A percentile compares a stretch with the other conserved stretches of the same genome.
These are phyloP conservation scores for Cryphonectria carpinicola DNA, from an alignment of 2,329 filamentous ascomycete genomes.

Conservation along the genomic window DNA sequence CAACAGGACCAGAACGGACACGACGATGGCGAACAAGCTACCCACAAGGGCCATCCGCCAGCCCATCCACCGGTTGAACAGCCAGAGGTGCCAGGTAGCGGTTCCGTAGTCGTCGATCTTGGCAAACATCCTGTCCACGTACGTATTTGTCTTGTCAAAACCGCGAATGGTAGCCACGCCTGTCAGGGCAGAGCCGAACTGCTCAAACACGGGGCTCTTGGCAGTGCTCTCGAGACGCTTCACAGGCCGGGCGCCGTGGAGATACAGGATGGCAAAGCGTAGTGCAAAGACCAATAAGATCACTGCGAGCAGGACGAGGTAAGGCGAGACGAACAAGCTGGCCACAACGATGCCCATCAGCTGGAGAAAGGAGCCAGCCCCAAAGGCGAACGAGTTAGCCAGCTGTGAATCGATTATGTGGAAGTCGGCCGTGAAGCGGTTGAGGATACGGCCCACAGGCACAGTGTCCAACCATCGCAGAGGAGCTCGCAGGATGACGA, in stretches of 20 bases:
- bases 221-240: constrained; percentile 78
- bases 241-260: constrained; percentile 72
- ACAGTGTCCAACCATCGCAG: constrained; percentile 82
- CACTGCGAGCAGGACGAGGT: constrained; percentile 65
- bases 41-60: constrained; percentile 73
- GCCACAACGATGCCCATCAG: constrained; percentile 70
- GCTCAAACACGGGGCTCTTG: constrained; percentile 80
- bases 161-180: constrained; percentile 78
- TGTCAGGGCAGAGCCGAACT: constrained; percentile 73
- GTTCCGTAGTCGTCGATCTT: constrained; percentile 71
- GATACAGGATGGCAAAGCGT: constrained; percentile 64
- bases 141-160: constrained; percentile 69
- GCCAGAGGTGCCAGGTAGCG: constrained; percentile 69
- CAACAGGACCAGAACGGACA: constrained; percentile 66
- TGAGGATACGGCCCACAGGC: constrained; percentile 75
- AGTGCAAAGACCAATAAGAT: constrained; percentile 61
- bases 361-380: constrained; percentile 62
- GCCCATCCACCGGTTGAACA: constrained; percentile 78
- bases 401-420: constrained; percentile 71
- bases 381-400: constrained; percentile 64
- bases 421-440: constrained; percentile 80
- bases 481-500: constrained; percentile 70
- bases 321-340: constrained; percentile 68
- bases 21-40: constrained; percentile 67
- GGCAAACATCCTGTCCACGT: constrained; percentile 70